Conservation (phyloP, 2,329 filamentous ascomycete genomes). For the Epichloe coenophiala region DNA sequence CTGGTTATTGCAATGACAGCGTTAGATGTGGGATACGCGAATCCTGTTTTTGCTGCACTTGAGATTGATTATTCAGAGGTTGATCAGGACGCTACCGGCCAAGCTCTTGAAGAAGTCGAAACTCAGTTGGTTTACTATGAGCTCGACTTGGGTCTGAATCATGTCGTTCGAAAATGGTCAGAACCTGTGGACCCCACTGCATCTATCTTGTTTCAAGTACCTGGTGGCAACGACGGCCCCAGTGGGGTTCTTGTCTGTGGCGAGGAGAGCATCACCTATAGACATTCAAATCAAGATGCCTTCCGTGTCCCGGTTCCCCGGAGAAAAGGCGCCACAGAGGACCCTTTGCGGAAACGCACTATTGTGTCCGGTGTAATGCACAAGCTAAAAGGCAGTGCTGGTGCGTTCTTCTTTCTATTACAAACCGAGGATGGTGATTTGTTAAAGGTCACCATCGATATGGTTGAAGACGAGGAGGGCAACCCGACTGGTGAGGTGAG, state of each 20-base stretch:
- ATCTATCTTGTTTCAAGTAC: constrained; percentile 85
- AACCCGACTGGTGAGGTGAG: constrained; percentile 70
- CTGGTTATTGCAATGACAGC: constrained; percentile 79
- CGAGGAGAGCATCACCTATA: constrained; percentile 88
- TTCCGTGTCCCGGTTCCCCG: constrained; percentile 83
- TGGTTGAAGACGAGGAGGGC: constrained; percentile 68
- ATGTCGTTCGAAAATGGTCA: constrained; percentile 93
- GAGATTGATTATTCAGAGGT: constrained; percentile 88
- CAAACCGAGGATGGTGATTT: constrained; percentile 97
- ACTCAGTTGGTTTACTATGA: constrained; percentile 95
- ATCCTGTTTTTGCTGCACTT: constrained; percentile 88
- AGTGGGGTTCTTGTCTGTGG: constrained; percentile 92
- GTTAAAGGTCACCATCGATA: constrained; percentile 91
- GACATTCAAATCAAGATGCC: constrained; percentile 87
- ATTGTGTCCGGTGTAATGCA: constrained; percentile 95
- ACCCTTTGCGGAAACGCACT: constrained; percentile 75
- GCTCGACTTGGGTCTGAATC: constrained; percentile 89
- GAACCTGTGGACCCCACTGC: constrained; percentile 85
- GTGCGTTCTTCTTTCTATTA: constrained; percentile 92
- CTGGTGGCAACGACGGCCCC: constrained; percentile 83
- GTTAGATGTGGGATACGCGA: constrained; percentile 90
- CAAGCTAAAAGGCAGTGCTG: constrained; percentile 68
- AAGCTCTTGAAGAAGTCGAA: constrained; percentile 68
- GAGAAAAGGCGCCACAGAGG: constrained; percentile 75
- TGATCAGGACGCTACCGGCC: constrained; percentile 80